Conservation (phyloP, 495 filamentous ascomycete genomes). For the Aspergillus indologenus region DNA sequence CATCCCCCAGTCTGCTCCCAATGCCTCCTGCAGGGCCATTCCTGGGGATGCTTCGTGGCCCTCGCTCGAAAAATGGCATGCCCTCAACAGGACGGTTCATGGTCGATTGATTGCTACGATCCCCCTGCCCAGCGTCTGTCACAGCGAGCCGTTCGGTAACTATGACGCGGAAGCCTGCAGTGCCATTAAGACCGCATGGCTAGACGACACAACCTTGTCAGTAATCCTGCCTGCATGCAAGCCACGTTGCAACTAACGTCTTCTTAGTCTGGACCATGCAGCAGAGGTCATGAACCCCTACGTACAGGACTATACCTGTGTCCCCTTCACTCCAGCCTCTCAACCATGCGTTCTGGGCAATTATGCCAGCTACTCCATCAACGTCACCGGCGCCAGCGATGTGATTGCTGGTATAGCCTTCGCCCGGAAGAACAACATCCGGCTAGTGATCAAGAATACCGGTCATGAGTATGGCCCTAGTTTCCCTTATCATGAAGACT, state of each 20-base stretch:
- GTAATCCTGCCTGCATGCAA: too few species aligned
- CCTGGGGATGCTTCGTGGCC: slow-evolving; percentile 41
- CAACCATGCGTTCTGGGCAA: slow-evolving; percentile 52
- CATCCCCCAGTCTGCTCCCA: too few species aligned
- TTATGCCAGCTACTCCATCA: slow-evolving; percentile 48
- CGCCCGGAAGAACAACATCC: slow-evolving; percentile 49
- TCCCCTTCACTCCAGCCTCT: slow-evolving; percentile 15
- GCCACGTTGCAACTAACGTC: too few species aligned
- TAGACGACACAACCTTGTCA: too few species aligned
- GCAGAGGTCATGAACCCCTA: not conserved
- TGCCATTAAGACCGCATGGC: slow-evolving; percentile 22
- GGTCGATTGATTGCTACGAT: slow-evolving; percentile 39
- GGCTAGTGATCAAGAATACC: slow-evolving; percentile 60
- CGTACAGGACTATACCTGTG: not conserved
- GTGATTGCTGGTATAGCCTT: slow-evolving; percentile 37
- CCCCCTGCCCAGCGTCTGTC: slow-evolving; percentile 32
- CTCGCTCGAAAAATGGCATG: slow-evolving; percentile 28
- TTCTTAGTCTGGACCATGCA: not conserved
- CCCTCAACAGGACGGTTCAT: slow-evolving; percentile 35
- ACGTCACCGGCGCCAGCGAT: slow-evolving; percentile 26
- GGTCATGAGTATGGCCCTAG: slow-evolving; percentile 49
- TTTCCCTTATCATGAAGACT: slow-evolving; percentile 28
- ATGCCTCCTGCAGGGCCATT: too few species aligned
- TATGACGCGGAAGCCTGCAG: slow-evolving; percentile 27
- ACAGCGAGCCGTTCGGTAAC: slow-evolving; percentile 37